Conservation (phyloP, 2,329 filamentous ascomycete species). For the Paraconiothyrium brasiliense region DNA sequence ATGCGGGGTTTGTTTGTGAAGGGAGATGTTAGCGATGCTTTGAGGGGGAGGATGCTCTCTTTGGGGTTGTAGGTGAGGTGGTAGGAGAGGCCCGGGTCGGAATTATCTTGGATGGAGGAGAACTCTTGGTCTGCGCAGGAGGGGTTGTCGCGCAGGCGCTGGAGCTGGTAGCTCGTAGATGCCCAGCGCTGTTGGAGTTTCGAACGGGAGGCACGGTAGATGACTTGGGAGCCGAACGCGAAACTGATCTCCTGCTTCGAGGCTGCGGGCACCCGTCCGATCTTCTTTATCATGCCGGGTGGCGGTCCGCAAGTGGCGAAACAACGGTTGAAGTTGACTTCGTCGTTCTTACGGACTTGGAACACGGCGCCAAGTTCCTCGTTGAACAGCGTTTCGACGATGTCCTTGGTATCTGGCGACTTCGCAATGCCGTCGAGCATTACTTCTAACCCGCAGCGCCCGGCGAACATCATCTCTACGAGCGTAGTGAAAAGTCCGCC, state of each 20-base stretch:
- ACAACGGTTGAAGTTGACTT: constrained; percentile 85
- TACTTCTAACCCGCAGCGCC: constrained; percentile 85
- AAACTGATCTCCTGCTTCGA: constrained; percentile 80
- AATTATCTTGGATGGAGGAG: constrained; percentile 75
- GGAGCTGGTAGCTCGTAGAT: constrained; percentile 88
- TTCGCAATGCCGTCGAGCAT: constrained; percentile 77
- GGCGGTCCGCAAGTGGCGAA: constrained; percentile 92
- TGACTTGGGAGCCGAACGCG: constrained; percentile 72
- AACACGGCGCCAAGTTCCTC: constrained; percentile 97
- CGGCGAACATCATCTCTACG: constrained; percentile 98
- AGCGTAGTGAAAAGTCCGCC: constrained; percentile 91
- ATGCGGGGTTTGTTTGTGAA: constrained; percentile 77
- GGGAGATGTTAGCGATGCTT: constrained; percentile 67
- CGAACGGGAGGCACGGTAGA: constrained; percentile 75
- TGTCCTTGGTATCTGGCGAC: constrained; percentile 68
- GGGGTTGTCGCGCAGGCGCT: constrained; percentile 88
- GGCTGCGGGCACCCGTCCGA: constrained; percentile 76
- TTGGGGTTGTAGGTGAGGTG: constrained; percentile 81
- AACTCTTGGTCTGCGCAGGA: constrained; percentile 86
- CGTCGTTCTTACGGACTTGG: constrained; percentile 86
- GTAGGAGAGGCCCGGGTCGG: constrained; percentile 85
- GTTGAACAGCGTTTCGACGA: constrained; percentile 87
- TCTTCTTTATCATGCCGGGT: constrained; percentile 80
- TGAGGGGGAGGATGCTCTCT: constrained; percentile 77
- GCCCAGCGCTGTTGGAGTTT: constrained; percentile 89